Evolutionary conservation across 306 rosid species (phyloP).

Genomic region (Quillaja saponaria): DNA sequence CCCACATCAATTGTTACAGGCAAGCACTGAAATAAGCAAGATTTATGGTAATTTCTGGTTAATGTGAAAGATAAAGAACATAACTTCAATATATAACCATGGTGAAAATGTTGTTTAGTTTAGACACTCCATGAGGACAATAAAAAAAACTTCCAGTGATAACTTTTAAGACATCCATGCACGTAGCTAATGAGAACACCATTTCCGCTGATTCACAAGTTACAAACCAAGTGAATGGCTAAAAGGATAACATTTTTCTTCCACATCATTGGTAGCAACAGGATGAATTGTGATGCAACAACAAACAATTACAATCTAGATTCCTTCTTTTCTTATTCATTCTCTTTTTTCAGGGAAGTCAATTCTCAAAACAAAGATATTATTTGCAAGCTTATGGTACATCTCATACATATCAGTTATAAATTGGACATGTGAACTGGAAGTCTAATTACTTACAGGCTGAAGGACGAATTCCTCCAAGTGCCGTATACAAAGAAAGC

Average conservation of each 20-base stretch:
- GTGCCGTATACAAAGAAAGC: slow-evolving; percentile 87
- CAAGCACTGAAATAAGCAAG: slow-evolving; percentile 69
- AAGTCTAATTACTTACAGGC: slow-evolving; percentile 64
- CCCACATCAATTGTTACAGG: slow-evolving; percentile 99
- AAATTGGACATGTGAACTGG: slow-evolving; percentile 1
- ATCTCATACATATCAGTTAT: background rate
- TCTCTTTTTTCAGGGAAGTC: background rate
- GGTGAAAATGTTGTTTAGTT: background rate
- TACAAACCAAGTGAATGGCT: slow-evolving; percentile 4
- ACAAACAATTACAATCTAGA: background rate
- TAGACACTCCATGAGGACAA: background rate
- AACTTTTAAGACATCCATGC: background rate
- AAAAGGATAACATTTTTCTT: slow-evolving; percentile 3
- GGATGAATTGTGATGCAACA: background rate
- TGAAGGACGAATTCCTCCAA: slow-evolving; percentile 95
- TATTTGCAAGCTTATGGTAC: slow-evolving; percentile 3
- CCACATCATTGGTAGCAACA: slow-evolving; percentile 1
- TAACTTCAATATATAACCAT: background rate
- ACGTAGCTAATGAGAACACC: slow-evolving; percentile 9
- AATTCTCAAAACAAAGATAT: slow-evolving; percentile 3
- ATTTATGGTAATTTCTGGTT: slow-evolving; percentile 12
- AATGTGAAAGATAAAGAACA: slow-evolving; percentile 11
- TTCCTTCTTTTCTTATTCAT: background rate
- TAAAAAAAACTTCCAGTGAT: slow-evolving; percentile 11
- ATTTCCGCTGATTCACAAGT: slow-evolving; percentile 12